Percentiles rank a stretch among this genome's conserved stretches.
These are phyloP conservation scores for Monosporozyma servazzii DNA, from an alignment of 805 yeast genomes.

Conservation along the genomic window DNA sequence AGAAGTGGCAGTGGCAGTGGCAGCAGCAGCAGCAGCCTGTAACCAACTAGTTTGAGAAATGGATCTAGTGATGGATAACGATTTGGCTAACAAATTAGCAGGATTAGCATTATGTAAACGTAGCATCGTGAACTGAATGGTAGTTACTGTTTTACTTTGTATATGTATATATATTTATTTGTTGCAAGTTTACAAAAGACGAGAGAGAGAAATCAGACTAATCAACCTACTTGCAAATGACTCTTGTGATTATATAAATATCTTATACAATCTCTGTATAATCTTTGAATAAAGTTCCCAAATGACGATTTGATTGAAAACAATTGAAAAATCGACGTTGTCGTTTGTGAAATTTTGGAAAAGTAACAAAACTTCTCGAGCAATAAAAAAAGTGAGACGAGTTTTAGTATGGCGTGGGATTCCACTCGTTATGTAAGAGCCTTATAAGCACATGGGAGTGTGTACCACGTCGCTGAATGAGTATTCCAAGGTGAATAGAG, in stretches of 20 bases:
- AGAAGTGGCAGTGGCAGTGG: conserved; percentile 29
- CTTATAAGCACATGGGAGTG: no score
- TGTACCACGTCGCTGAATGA: no score
- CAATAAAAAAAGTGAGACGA: not conserved
- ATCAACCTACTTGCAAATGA: no score
- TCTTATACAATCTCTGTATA: not conserved
- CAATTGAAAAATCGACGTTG: not conserved
- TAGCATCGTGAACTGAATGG: not conserved
- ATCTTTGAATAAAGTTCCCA: not conserved
- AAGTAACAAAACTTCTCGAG: not conserved
- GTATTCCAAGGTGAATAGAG: no score
- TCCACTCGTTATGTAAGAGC: no score
- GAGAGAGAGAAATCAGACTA: no score
- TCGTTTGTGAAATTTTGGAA: not conserved
- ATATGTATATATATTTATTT: no score
- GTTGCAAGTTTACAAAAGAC: no score
- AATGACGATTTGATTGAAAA: no score
- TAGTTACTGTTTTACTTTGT: no score
- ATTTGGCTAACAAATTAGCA: not conserved
- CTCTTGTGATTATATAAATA: not conserved
- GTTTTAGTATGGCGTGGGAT: no score
- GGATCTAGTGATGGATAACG: not conserved
- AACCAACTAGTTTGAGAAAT: conserved; percentile 8
- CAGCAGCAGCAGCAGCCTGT: conserved; percentile 20
- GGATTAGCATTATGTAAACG: not conserved